These are phyloP conservation scores for Gyromitra esculenta DNA, from an alignment of 2,329 filamentous ascomycete species.

Conservation along the genomic window DNA sequence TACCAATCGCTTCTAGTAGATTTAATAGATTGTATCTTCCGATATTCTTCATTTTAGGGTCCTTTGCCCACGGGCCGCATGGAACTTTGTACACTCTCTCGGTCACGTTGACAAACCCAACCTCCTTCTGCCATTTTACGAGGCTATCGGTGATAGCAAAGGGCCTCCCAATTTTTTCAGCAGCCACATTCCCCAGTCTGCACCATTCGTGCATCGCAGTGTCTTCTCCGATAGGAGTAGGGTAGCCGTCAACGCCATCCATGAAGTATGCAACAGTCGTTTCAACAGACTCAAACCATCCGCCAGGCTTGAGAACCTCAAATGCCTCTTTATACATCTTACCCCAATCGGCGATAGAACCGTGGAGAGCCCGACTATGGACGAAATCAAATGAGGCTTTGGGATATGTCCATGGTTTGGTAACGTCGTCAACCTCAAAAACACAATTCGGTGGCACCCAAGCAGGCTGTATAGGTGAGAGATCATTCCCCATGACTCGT, in stretches of 20 bases:
- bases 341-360: constrained; percentile 58
- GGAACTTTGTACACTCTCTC: constrained; percentile 66
- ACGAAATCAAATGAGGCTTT: constrained; percentile 59
- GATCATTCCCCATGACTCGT: constrained; percentile 55
- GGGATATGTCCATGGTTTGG: constrained; percentile 58
- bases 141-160: constrained; percentile 54
- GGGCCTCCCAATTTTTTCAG: constrained; percentile 40
- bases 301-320: constrained; percentile 64
- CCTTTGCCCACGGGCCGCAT: constrained; percentile 67
- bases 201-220: constrained; percentile 50
- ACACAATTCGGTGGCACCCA: constrained; percentile 55
- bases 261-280: constrained; percentile 48
- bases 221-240: constrained; percentile 30
- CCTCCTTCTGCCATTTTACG: constrained; percentile 58
- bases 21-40: constrained; percentile 57
- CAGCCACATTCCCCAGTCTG: constrained; percentile 47
- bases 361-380: constrained; percentile 58
- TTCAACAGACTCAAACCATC: constrained; percentile 60
- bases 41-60: constrained; percentile 55
- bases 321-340: constrained; percentile 55
- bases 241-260: constrained; percentile 48
- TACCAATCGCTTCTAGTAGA: constrained; percentile 55
- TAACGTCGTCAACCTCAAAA: constrained; percentile 60
- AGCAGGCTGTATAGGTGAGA: constrained; percentile 57
- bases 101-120: constrained; percentile 66